Base-by-base conservation (phyloP, 2,329 filamentous ascomycete species). In the Paecilomyces formosus region DNA sequence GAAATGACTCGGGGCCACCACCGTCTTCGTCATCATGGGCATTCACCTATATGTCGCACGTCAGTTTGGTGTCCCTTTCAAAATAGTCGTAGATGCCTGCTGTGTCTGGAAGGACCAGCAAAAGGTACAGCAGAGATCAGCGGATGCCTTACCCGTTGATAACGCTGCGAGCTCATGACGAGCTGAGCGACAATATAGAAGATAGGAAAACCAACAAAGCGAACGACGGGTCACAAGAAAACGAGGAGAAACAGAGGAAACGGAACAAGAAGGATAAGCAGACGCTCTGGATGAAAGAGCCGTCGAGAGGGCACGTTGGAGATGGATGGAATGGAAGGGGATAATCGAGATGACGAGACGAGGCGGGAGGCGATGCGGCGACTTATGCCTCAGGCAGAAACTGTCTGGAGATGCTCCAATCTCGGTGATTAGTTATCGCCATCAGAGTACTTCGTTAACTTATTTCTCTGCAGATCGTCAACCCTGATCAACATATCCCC, bases 121-220 rank as follows among this genome's bases (percentile, higher is more conserved):
- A 30, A 55, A 7, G 30, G 30, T 31, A 31, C 28, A 22, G 15
- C 57, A 13, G 55, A 60, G 60, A 63, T 64, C 58, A 60, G 64
- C 59, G 63, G 61, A 57, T 63, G 50, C 63, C 74, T 63, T 74
- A 79, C 77, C 73, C 75, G 70, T 69, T 78, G 71, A 72, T 79
- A 79, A 63, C 77, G 73, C 71, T 79, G 77, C 68, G 76, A 76
- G 74, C 75, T 78, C 77, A 79, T 79, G 65, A 66, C 69, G 72
- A 75, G 74, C 71, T 70, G 70, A 72, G 68, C 71, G 65, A 65
- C 58, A 57, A 51, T 12, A 50, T 15, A 50, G 30, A 45, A 39
- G 31, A 51, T 33, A 55, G 54, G 59, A 57, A 58, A 60, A 53
- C 52, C 55, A 53, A 57, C 35, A 12, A 30, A 58, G 35, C 58